These are phyloP conservation scores for Xylaria sp. DNA, from an alignment of 2,329 filamentous ascomycete genomes.

Conservation along the genomic window DNA sequence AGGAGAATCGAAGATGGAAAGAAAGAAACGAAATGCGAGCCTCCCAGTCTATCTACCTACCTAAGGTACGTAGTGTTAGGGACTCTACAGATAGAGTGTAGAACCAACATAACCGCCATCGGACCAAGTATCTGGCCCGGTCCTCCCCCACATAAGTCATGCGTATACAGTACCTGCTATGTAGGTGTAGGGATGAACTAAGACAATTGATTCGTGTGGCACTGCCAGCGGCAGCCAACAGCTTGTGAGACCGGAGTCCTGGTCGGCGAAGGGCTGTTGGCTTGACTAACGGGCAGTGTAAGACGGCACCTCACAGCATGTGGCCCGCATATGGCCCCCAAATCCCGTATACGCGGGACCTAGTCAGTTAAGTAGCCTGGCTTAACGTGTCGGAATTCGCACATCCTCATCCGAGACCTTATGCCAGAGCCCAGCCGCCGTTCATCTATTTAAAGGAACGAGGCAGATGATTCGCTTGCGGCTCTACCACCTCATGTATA, in stretches of 20 bases:
- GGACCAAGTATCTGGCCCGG: not conserved
- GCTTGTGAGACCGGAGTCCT: constrained; percentile 2
- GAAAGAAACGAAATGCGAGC: not conserved
- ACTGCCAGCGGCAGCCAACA: constrained; percentile 5
- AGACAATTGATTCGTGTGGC: constrained; percentile 8
- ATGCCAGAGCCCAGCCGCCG: constrained; percentile 14
- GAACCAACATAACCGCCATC: not conserved
- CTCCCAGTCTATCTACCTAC: not conserved
- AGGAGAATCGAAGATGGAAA: constrained; percentile 2
- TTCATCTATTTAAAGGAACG: constrained; percentile 30
- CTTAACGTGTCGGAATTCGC: not conserved
- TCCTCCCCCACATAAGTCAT: not conserved
- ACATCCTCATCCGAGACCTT: not conserved
- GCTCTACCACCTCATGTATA: constrained; percentile 22
- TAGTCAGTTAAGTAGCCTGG: too few species aligned
- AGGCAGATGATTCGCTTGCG: constrained; percentile 29
- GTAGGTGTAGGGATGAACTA: not conserved
- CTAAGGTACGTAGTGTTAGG: not conserved
- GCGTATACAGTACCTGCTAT: not conserved
- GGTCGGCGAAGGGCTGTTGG: not conserved
- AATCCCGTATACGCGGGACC: not conserved
- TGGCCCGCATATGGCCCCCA: not conserved
- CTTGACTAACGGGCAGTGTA: not conserved
- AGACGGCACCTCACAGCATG: constrained; percentile 2
- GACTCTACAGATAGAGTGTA: not conserved